Base-by-base conservation (phyloP, 768 basidiomycete genomes). In the Daedaleopsis sinensis region DNA sequence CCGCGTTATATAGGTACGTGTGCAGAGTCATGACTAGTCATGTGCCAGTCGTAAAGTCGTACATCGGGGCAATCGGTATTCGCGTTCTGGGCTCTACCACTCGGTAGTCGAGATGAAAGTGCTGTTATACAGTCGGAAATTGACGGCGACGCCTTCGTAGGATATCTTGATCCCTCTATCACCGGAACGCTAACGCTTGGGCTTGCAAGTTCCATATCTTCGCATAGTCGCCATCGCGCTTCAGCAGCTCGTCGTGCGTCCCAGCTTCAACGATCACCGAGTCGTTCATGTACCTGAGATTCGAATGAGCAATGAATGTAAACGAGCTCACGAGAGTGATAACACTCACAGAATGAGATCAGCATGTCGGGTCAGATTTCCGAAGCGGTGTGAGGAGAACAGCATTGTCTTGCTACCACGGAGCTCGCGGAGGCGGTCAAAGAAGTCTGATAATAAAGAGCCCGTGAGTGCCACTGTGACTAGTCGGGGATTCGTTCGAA, bases 401-500 rank as follows among this genome's bases (percentile, higher is more conserved):
- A 92, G 71, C 91, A 93, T 92, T 1, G 91, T 92, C 73, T 91
- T 93, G 71, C 81, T 87, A 9, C 88, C 89, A 46, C 90, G 80
- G 19, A 91, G 69, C 9, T 79, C 74, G 19, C 88, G 83, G 32
- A 93, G 75, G 47, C 90, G 79, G 62, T 89, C 83, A 56, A 93
- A 93, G 10, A 93, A 76, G 67, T 93, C 83, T 84, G 57, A 11
- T 13, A 3, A 18, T 49, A 1, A 24, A 3, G 10, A 1, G 19
- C 3, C 47, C 7, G 13, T 49, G 16, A 46, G 44, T 21, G 9
- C 11, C 21, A 16, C 23, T 7, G 10, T 24, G 24, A n/a, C n/a
- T n/a, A n/a, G n/a, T n/a, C n/a, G n/a, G n/a, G n/a, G n/a, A n/a
- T 13, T 1, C 9, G 6, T 38, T 12, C 21, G 36, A 19, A 24